Evolutionary conservation across 495 filamentous ascomycete species (phyloP).

Genomic region (Cercophora newfieldiana): DNA sequence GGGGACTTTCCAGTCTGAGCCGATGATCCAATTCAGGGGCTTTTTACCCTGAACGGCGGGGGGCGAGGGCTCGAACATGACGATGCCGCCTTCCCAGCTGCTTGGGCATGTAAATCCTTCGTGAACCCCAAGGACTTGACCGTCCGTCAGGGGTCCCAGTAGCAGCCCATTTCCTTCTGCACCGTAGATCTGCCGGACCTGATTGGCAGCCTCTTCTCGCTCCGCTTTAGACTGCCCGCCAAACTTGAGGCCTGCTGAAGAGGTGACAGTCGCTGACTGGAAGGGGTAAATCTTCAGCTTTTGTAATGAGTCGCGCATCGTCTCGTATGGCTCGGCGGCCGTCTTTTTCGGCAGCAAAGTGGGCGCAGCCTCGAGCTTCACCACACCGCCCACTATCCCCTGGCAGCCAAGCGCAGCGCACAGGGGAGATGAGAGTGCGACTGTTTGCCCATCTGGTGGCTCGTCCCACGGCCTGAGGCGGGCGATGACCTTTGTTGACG

Average conservation of each 20-base stretch:
- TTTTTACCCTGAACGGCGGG: slow-evolving; percentile 50
- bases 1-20: slow-evolving; percentile 68
- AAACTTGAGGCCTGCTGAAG: slow-evolving; percentile 72
- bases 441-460: slow-evolving; percentile 76
- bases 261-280: slow-evolving; percentile 50
- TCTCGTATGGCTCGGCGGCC: slow-evolving; percentile 27
- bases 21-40: slow-evolving; percentile 69
- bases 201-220: slow-evolving; percentile 63
- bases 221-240: slow-evolving; percentile 82
- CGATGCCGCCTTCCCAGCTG: slow-evolving; percentile 72
- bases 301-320: slow-evolving; percentile 34
- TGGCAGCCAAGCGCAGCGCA: slow-evolving; percentile 68
- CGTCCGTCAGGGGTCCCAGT: slow-evolving; percentile 87
- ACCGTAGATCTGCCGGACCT: slow-evolving; percentile 56
- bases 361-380: slow-evolving; percentile 70
- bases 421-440: slow-evolving; percentile 72
- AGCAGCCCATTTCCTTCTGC: slow-evolving; percentile 62
- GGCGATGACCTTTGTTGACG: slow-evolving; percentile 72
- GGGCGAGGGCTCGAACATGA: slow-evolving; percentile 65
- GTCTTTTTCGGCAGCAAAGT: slow-evolving; percentile 36
- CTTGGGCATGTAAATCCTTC: slow-evolving; percentile 38
- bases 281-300: slow-evolving; percentile 82
- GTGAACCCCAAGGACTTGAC: slow-evolving; percentile 64
- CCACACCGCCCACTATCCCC: slow-evolving; percentile 80
- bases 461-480: slow-evolving; percentile 77